Base-by-base conservation (phyloP, 2,329 filamentous ascomycete species). In the Venturia nashicola region DNA sequence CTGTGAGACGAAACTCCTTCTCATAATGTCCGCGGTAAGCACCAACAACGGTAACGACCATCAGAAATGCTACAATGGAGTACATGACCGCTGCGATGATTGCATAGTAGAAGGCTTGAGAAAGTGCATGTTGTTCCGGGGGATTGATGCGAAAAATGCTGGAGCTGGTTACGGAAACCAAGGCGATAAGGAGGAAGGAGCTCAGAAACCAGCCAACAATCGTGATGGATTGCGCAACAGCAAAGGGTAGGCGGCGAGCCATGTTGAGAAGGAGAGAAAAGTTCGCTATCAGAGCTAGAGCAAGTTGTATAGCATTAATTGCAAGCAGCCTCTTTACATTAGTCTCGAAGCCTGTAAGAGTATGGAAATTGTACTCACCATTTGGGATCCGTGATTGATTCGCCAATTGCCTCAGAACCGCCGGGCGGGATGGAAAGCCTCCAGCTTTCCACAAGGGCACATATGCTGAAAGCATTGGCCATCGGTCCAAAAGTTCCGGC, bases 41-140 rank as follows among this genome's bases (percentile, higher is more conserved):
- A 6, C 83, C 83, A 64, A 78, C 78, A 0, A 83, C 80, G 0
- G 83, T 86, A 9, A 83, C 68, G 39, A 79, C 74, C 78, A 85
- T 80, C 9, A 85, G 70, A 2, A 76, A 76, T 0, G 81, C 77
- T 46, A 86, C 79, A 62, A 84, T 75, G 65, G 82, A 81, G 68
- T 86, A 86, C 3, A 85, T 70, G 0, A 70, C 77, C 2, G 83
- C 81, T 5, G 83, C 83, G 64, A 83, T 82, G 62, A 83, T 79
- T 1, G 77, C 83, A 67, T 85, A 86, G 69, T 85, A 86, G 70
- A 80, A 85, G 7, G 81, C 81, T 67, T 83, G 80, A 0, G 80
- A 80, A 32, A 85, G 71, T 0, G 80, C 77, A 67, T 80, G 78
- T 12, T 75, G 71, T 48, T 72, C 65, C 16, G 72, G 72, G 0